These are phyloP conservation scores for Luzula sylvatica DNA, from an alignment of 176 grass and related monocot genomes.

Conservation along the genomic window DNA sequence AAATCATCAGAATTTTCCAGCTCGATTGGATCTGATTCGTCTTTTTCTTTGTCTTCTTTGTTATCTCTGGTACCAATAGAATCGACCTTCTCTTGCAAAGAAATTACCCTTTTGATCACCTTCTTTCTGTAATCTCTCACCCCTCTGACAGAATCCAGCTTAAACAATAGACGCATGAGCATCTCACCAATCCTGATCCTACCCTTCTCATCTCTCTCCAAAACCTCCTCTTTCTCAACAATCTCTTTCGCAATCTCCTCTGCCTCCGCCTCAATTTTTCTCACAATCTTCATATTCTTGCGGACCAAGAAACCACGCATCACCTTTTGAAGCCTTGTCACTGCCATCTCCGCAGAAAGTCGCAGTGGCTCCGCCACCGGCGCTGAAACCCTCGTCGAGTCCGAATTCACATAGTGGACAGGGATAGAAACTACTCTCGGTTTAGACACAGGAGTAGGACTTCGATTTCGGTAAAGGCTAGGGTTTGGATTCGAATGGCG, in stretches of 20 bases:
- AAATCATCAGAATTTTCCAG: neutral
- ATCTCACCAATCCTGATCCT: too few species aligned
- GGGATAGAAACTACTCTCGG: conserved; percentile 9
- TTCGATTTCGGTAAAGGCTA: neutral
- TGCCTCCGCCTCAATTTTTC: conserved; percentile 15
- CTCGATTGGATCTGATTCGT: neutral
- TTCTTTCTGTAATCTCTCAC: conserved; percentile 34
- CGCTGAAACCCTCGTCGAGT: neutral
- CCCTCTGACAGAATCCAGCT: too few species aligned
- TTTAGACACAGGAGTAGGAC: neutral
- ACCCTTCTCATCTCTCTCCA: too few species aligned
- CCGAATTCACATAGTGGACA: neutral
- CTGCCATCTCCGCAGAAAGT: neutral
- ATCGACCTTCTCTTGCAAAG: conserved; percentile 39
- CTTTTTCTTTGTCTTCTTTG: too few species aligned
- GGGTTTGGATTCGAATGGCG: too few species aligned
- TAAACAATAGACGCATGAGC: too few species aligned
- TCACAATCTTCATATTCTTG: conserved; percentile 21
- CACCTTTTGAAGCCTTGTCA: too few species aligned
- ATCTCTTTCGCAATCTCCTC: too few species aligned
- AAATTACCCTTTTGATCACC: conserved; percentile 35
- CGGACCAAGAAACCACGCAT: conserved; percentile 31
- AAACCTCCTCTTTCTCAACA: too few species aligned
- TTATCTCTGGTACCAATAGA: conserved; percentile 19
- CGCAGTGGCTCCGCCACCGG: too few species aligned